A percentile compares a stretch with the other conserved stretches of the same genome.
Evolutionary conservation across 2,329 filamentous ascomycete genomes (phyloP).

Genomic region (Fusarium nodosum): DNA sequence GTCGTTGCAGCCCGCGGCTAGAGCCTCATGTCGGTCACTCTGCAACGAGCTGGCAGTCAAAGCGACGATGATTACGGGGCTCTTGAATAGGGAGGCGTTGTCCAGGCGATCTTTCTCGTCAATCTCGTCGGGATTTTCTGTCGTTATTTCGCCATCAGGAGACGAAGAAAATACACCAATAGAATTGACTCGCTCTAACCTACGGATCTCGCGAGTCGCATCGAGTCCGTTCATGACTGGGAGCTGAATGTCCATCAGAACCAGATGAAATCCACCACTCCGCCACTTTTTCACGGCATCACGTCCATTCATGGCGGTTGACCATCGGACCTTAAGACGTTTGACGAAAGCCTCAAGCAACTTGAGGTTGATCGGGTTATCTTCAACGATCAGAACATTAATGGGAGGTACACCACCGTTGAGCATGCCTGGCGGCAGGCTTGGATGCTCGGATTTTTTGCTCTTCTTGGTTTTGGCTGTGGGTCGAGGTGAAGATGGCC

Average conservation of each 20-base stretch:
- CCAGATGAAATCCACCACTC: constrained; percentile 91
- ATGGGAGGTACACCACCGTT: constrained; percentile 92
- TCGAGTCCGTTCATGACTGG: constrained; percentile 97
- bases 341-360: constrained; percentile 97
- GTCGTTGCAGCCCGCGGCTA: constrained; percentile 97
- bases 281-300: constrained; percentile 96
- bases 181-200: constrained; percentile 89
- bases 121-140: constrained; percentile 61
- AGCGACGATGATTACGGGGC: constrained; percentile 96
- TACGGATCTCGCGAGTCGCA: constrained; percentile 92
- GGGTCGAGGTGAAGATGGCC: constrained; percentile 64
- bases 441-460: constrained; percentile 65
- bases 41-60: constrained; percentile 94
- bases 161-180: constrained; percentile 91
- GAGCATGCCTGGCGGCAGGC: constrained; percentile 73
- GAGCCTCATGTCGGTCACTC: constrained; percentile 92
- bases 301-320: constrained; percentile 94
- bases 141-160: constrained; percentile 64
- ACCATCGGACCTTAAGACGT: constrained; percentile 93
- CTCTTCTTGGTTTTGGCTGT: constrained; percentile 62
- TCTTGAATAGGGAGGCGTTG: constrained; percentile 84
- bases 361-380: constrained; percentile 97
- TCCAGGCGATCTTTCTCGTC: constrained; percentile 77
- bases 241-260: constrained; percentile 98
- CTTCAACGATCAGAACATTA: constrained; percentile 97